These are phyloP conservation scores for Eutrema salsugineum DNA, from an alignment of 441 rosid genomes.

Conservation along the genomic window DNA sequence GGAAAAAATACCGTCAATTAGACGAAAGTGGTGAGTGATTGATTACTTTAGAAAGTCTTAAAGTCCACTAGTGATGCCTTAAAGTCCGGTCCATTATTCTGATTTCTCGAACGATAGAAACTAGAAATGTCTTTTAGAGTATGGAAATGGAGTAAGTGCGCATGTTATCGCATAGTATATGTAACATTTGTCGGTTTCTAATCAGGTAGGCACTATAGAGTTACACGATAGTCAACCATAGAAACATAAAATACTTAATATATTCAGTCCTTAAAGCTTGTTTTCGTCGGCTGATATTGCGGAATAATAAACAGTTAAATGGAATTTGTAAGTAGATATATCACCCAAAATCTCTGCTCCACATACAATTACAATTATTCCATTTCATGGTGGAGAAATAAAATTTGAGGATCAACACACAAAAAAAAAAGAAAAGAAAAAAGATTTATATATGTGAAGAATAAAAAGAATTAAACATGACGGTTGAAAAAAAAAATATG, in stretches of 20 bases:
- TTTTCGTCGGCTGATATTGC: constrained; percentile 7
- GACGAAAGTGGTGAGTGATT: background rate
- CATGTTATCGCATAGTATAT: background rate
- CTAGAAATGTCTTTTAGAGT: background rate
- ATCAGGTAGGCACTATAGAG: background rate
- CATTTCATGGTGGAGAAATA: background rate
- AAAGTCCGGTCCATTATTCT: constrained; percentile 11
- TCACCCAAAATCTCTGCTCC: background rate
- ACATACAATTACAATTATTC: background rate
- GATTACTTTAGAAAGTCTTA: no score
- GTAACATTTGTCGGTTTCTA: constrained; percentile 9
- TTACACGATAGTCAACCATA: constrained; percentile 13
- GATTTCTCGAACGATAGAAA: background rate
- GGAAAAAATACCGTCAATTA: no score
- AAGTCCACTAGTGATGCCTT: constrained; percentile 18
- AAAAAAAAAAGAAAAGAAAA: background rate
- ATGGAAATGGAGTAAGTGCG: background rate
- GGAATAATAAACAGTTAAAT: background rate
- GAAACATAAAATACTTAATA: background rate
- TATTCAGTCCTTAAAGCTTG: background rate
- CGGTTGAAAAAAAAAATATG: background rate
- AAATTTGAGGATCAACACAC: background rate
- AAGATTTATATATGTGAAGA: background rate
- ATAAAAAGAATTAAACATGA: constrained; percentile 7
- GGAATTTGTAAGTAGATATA: background rate